Conservation (phyloP, 495 filamentous ascomycete genomes). For the Corynascus novoguineensis region DNA sequence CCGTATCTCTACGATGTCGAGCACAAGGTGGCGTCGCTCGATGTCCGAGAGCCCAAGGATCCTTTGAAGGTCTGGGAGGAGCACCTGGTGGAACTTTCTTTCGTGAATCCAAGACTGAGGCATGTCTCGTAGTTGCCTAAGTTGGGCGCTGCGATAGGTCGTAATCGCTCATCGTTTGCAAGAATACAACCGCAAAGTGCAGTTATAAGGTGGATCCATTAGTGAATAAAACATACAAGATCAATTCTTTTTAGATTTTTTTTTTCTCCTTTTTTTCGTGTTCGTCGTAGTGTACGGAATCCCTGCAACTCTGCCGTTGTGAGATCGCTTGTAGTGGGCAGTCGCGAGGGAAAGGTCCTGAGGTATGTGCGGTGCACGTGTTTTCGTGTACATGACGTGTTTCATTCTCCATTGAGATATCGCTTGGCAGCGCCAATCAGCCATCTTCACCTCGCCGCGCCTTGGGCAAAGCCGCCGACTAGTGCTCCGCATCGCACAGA, state of each 20-base stretch:
- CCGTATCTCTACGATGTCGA: slow-evolving; percentile 36
- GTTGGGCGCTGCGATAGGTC: not conserved
- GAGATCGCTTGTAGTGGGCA: too few species aligned
- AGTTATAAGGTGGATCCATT: too few species aligned
- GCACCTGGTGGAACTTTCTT: slow-evolving; percentile 25
- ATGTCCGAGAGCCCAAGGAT: slow-evolving; percentile 12
- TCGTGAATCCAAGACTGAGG: slow-evolving; percentile 34
- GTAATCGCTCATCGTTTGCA: too few species aligned
- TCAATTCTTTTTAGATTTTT: too few species aligned
- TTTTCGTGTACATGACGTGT: slow-evolving; percentile 15
- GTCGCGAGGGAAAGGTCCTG: too few species aligned
- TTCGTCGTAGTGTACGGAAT: too few species aligned
- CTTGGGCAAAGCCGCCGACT: not conserved
- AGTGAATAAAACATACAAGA: too few species aligned
- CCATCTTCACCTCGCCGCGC: not conserved
- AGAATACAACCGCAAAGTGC: too few species aligned
- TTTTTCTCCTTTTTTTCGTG: too few species aligned
- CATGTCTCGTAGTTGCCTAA: slow-evolving; percentile 34
- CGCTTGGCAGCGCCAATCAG: too few species aligned
- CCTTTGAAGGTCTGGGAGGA: slow-evolving; percentile 26
- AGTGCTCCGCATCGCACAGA: not conserved
- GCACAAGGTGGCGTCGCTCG: not conserved
- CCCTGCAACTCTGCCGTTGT: too few species aligned
- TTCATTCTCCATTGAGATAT: not conserved
- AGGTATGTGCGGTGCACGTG: too few species aligned